phyloP scores from a whole-genome alignment of 352 stramenopile genomes.

The Phytopythium helicoides region DNA sequence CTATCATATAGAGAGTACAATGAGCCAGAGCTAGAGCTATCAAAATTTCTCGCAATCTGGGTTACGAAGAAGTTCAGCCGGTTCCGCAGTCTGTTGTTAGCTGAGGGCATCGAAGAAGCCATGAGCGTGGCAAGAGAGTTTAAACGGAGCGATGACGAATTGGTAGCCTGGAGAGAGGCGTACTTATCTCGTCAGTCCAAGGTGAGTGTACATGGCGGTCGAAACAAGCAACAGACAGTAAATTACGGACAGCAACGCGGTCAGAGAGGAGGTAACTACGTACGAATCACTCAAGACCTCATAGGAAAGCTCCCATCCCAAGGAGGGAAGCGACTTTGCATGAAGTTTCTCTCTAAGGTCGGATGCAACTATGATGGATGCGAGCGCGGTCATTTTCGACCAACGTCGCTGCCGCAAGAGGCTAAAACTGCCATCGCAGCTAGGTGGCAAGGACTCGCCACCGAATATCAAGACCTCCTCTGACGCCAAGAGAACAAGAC shows the following conservation, averaged over 20 bases:
- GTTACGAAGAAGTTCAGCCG: constrained; percentile 13
- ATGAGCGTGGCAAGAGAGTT: constrained; percentile 5
- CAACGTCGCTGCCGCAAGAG: not conserved
- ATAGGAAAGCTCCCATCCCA: not conserved
- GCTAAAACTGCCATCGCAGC: not conserved
- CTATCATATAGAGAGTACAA: constrained; percentile 5
- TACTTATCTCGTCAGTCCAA: too few species aligned
- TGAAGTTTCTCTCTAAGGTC: constrained; percentile 6
- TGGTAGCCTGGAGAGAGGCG: too few species aligned
- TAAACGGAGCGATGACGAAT: constrained; percentile 4
- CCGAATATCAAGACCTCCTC: not conserved
- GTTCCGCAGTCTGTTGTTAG: constrained; percentile 2
- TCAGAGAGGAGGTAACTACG: not conserved
- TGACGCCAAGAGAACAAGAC: too few species aligned
- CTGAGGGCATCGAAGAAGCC: not conserved
- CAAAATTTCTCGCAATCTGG: constrained; percentile 7
- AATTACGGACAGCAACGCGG: constrained; percentile 6
- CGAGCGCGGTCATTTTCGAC: constrained; percentile 11
- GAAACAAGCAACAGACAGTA: too few species aligned
- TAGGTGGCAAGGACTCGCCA: not conserved
- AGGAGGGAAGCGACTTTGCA: constrained; percentile 3
- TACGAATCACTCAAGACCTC: not conserved
- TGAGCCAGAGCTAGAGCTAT: constrained; percentile 3
- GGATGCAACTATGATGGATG: constrained; percentile 8
- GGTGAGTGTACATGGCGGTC: too few species aligned